Percentiles rank a stretch among this genome's conserved stretches.
phyloP scores from a whole-genome alignment of 306 rosid species.

The Heteromeles arbutifolia region DNA sequence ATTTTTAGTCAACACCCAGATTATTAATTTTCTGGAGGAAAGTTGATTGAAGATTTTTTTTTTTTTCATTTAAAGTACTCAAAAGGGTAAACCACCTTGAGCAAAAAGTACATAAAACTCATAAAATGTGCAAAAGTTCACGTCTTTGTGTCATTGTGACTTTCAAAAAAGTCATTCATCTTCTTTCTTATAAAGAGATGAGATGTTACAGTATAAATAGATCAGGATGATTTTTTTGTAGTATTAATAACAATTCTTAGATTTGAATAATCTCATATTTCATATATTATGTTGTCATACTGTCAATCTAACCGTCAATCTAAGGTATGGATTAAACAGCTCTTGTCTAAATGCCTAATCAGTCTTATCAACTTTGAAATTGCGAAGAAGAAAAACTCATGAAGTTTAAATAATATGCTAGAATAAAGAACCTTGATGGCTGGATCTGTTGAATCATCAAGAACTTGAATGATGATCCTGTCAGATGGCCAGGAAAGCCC shows the following conservation, averaged over 20 bases:
- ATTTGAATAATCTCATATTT: too few species aligned
- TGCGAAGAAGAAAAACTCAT: neutral
- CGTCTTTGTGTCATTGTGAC: neutral
- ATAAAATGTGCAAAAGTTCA: neutral
- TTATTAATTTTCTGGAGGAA: neutral
- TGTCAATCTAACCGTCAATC: too few species aligned
- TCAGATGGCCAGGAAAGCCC: constrained; percentile 39
- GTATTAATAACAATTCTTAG: too few species aligned
- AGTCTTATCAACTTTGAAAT: neutral
- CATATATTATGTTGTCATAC: too few species aligned
- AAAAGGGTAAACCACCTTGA: too few species aligned
- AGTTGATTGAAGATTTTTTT: neutral
- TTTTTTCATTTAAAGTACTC: too few species aligned
- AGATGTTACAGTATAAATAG: too few species aligned
- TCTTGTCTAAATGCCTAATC: neutral
- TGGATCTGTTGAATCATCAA: constrained; percentile 37
- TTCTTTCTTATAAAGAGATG: too few species aligned
- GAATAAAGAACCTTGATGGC: constrained; percentile 20
- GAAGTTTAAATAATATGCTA: neutral
- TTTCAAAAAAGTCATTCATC: too few species aligned
- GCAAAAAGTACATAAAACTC: neutral
- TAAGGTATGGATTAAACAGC: too few species aligned
- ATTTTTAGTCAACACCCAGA: neutral
- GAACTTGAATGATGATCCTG: constrained; percentile 32
- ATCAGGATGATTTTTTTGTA: too few species aligned